Base-by-base conservation (phyloP, 345 rosid species). In the Dimocarpus longan region DNA sequence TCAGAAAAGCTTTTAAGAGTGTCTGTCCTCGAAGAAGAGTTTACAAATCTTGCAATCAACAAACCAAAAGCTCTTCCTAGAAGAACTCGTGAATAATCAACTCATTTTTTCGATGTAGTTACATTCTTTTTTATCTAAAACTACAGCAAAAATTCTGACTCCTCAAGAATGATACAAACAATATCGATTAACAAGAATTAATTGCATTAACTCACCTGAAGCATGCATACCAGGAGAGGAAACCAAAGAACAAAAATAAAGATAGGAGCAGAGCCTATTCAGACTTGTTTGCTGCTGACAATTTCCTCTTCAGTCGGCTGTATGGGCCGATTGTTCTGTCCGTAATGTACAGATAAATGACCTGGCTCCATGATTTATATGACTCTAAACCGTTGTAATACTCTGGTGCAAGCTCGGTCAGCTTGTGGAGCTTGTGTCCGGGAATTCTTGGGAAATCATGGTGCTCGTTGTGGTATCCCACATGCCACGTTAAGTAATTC, bases 401-500 rank as follows among this genome's bases (percentile, higher is more conserved):
- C 79, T 92, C 98, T 0, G 94, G 90, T n/a, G 97, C 95, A 74
- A 93, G 88, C 84, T 93, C 92, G 86, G 88, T 93, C 82, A 95
- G 95, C 89, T 85, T 87, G 79, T 92, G 88, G 65, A 95, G 92
- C 88, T 88, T 95, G 84, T 21, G 82, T 57, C 98, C 97, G 0
- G 98, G 88, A 66, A 92, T 95, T 87, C 98, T 91, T 0, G 96
- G 96, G 86, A 93, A 93, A 80, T 95, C 99, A 72, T 95, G 97
- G 79, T 93, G 98, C 84, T 95, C 98, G 26, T 93, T 95, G 83
- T 95, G 98, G 86, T 89, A 92, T 0, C 98, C 98, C 1, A 93
- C 95, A 48, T 84, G 86, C 98, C 97, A 92, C 7, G 97, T 86
- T 74, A 95, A 65, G 11, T 87, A 86, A 78, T 93, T 95, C 80